Conservation (phyloP, 2,329 filamentous ascomycete genomes). For the Clonostachys chloroleuca region DNA sequence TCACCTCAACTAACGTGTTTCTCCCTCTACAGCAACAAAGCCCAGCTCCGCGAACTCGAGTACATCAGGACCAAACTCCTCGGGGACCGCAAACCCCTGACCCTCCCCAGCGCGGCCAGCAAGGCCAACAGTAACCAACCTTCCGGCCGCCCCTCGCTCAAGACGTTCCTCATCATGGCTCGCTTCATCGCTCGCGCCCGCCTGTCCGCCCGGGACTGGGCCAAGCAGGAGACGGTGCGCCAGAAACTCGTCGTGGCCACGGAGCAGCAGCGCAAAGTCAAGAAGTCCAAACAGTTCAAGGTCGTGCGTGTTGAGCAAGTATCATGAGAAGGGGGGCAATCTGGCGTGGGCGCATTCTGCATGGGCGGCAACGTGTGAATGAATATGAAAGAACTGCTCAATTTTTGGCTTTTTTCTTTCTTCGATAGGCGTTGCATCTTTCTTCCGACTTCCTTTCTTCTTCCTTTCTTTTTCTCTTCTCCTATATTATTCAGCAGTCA, state of each 20-base stretch:
- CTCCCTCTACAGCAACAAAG: conserved; percentile 68
- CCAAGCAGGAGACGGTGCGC: conserved; percentile 44
- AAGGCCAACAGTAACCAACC: conserved; percentile 6
- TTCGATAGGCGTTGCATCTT: no score
- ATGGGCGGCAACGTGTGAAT: background rate
- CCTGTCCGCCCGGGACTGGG: conserved; percentile 43
- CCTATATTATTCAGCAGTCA: no score
- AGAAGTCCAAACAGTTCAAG: conserved; percentile 32
- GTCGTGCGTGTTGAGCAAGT: conserved; percentile 32
- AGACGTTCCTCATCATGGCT: conserved; percentile 39
- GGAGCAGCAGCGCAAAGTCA: conserved; percentile 38
- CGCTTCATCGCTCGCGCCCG: conserved; percentile 49
- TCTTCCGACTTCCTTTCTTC: no score
- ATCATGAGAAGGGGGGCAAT: background rate
- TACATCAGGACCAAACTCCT: conserved; percentile 59
- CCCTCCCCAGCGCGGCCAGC: conserved; percentile 13
- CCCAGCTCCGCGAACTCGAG: conserved; percentile 80
- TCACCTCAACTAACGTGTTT: conserved; percentile 9
- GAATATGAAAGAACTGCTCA: background rate
- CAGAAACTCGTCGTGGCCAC: conserved; percentile 41
- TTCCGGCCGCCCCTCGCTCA: conserved; percentile 23
- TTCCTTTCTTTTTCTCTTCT: no score
- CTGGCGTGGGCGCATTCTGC: background rate
- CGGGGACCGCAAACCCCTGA: conserved; percentile 27
- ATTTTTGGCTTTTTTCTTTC: background rate